Percentiles rank a stretch among this genome's conserved stretches.
Evolutionary conservation across 257 asterid species (phyloP).

Genomic region (Nicotiana sylvestris): DNA sequence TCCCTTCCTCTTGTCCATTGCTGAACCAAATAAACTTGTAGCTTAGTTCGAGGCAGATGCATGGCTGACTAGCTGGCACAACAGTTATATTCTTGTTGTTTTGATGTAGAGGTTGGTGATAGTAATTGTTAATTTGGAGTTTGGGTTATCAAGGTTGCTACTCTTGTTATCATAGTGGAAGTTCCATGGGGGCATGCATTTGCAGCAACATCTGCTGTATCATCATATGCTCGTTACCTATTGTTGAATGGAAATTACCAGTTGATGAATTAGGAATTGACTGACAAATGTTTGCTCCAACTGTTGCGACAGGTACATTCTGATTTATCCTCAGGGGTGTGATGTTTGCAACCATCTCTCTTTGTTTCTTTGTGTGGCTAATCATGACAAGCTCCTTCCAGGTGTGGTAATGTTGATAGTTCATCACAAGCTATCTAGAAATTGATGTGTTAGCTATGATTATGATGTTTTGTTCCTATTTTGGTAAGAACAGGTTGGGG

Average conservation of each 20-base stretch:
- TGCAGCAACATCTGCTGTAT: neutral
- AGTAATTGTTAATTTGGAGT: neutral
- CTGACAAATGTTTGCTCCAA: conserved; percentile 15
- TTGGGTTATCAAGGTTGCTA: neutral
- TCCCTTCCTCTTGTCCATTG: neutral
- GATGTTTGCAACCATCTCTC: conserved; percentile 96
- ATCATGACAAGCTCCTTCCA: conserved; percentile 98
- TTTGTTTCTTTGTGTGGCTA: conserved; percentile 91
- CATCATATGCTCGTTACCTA: neutral
- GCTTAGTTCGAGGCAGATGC: neutral
- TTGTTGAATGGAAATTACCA: neutral
- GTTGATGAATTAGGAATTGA: conserved; percentile 1
- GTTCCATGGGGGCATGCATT: neutral
- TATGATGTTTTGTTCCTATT: conserved; percentile 14
- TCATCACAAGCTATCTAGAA: neutral
- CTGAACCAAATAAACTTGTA: neutral
- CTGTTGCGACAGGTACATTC: conserved; percentile 66
- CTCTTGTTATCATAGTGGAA: neutral
- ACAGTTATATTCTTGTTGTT: conserved; percentile 1
- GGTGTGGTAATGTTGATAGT: conserved; percentile 32
- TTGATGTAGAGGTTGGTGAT: conserved; percentile 4
- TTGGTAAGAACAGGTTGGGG: conserved; percentile 68
- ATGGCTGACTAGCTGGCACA: neutral
- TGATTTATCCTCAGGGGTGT: conserved; percentile 96
- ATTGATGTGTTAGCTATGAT: neutral